phyloP scores from a whole-genome alignment of 2,329 filamentous ascomycete species.

The Xylariaceae sp. region DNA sequence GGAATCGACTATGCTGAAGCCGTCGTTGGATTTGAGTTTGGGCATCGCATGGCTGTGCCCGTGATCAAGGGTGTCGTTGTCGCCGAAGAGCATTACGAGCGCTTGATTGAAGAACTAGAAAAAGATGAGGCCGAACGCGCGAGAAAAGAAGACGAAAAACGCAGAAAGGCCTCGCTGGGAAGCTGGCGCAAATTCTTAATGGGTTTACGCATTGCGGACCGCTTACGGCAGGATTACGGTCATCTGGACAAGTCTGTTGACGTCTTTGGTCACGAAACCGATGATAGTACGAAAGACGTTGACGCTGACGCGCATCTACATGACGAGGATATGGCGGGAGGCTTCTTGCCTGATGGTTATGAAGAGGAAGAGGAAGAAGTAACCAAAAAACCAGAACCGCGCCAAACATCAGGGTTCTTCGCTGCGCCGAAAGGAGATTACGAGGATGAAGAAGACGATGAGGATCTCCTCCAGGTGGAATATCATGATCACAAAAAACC shows the following conservation, averaged over 20 bases:
- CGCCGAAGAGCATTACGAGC: conserved; percentile 71
- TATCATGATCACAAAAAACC: conserved; percentile 19
- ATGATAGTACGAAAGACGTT: conserved; percentile 14
- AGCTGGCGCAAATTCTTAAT: conserved; percentile 86
- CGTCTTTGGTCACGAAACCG: conserved; percentile 51
- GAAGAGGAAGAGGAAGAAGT: conserved; percentile 21
- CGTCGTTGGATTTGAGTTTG: conserved; percentile 94
- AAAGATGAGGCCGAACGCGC: conserved; percentile 71
- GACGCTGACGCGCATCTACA: conserved; percentile 19
- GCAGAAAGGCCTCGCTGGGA: conserved; percentile 66
- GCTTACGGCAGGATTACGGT: conserved; percentile 74
- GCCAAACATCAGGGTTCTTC: conserved; percentile 25
- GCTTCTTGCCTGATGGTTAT: conserved; percentile 47
- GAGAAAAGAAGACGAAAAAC: conserved; percentile 79
- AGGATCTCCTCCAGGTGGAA: conserved; percentile 29
- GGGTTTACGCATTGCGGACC: conserved; percentile 76
- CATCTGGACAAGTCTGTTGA: conserved; percentile 51
- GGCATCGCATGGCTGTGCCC: conserved; percentile 88
- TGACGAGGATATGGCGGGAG: conserved; percentile 55
- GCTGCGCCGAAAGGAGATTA: conserved; percentile 10
- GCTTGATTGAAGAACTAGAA: conserved; percentile 73
- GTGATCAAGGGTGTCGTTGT: conserved; percentile 88
- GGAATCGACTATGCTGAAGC: conserved; percentile 89
- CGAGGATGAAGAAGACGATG: conserved; percentile 24
- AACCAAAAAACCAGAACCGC: conserved; percentile 11